phyloP scores from a whole-genome alignment of 1,284 basidiomycete genomes.

The Pisolithus thermaeus region DNA sequence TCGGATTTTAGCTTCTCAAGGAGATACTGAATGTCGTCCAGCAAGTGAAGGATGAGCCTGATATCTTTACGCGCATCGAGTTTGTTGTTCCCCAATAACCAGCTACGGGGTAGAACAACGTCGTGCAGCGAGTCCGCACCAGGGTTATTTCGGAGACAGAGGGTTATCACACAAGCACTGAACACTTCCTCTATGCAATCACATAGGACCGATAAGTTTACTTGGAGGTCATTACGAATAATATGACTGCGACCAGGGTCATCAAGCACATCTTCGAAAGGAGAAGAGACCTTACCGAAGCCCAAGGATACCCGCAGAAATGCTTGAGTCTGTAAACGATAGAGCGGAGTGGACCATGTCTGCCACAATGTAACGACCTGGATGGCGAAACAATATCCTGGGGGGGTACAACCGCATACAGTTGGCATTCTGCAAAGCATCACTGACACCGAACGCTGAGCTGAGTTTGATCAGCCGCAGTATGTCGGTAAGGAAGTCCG shows the following conservation, averaged over 20 bases:
- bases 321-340: slow-evolving; percentile 7
- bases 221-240: slow-evolving; percentile 24
- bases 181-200: slow-evolving; percentile 41
- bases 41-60: slow-evolving; percentile 5
- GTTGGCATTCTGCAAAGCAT: slow-evolving; percentile 17
- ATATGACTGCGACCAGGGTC: slow-evolving; percentile 42
- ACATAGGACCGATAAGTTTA: slow-evolving; percentile 41
- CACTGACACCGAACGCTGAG: slow-evolving; percentile 23
- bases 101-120: slow-evolving; percentile 43
- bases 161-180: slow-evolving; percentile 32
- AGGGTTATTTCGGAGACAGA: slow-evolving; percentile 13
- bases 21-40: slow-evolving; percentile 12
- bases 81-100: slow-evolving; percentile 31
- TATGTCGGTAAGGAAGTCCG: slow-evolving; percentile 26
- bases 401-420: slow-evolving; percentile 7
- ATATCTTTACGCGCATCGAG: slow-evolving; percentile 4
- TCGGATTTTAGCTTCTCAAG: slow-evolving; percentile 14
- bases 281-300: slow-evolving; percentile 15
- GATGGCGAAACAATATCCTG: slow-evolving; percentile 7
- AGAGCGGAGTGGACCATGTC: slow-evolving; percentile 28
- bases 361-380: slow-evolving; percentile 28
- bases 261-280: too few relatives aligned
- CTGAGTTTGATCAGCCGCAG: slow-evolving; percentile 27
- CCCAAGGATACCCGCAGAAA: slow-evolving; percentile 27
- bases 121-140: slow-evolving; percentile 30